Percentiles rank a stretch among this genome's conserved stretches.
Conservation (phyloP, 2,329 filamentous ascomycete species). For the Curvularia sp. region DNA sequence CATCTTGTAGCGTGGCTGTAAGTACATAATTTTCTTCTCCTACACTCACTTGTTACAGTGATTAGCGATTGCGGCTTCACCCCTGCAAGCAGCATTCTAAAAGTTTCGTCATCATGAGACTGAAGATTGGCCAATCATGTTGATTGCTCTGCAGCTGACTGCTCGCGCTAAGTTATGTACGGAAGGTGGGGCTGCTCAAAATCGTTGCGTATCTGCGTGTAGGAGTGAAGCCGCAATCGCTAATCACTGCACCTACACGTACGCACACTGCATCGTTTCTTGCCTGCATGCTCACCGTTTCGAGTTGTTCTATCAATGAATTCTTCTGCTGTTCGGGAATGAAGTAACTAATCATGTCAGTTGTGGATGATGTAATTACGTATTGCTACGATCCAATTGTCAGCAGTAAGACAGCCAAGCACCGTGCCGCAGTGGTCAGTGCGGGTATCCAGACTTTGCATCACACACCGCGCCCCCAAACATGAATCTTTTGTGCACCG, state of each 20-base stretch:
- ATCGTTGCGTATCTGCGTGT: neutral
- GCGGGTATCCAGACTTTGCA: neutral
- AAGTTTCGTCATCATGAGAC: neutral
- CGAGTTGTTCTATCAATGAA: neutral
- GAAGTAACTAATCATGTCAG: neutral
- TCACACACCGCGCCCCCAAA: neutral
- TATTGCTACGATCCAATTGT: neutral
- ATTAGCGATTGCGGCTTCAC: too few species aligned
- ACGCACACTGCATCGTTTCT: constrained; percentile 1
- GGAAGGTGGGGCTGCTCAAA: constrained; percentile 4
- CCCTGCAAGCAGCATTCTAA: constrained; percentile 1
- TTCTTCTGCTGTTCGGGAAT: neutral
- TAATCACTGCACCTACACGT: neutral
- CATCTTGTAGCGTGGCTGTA: too few species aligned
- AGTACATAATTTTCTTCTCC: too few species aligned
- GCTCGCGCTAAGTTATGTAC: neutral
- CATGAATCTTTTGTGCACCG: neutral
- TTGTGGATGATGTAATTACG: neutral
- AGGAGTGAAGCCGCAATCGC: neutral
- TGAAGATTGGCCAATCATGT: neutral
- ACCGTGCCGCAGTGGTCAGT: neutral
- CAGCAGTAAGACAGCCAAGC: neutral
- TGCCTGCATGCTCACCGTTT: neutral
- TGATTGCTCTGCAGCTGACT: neutral
- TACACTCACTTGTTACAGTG: too few species aligned